phyloP scores from a whole-genome alignment of 1,284 basidiomycete genomes.

The Apiotrichum porosum region DNA sequence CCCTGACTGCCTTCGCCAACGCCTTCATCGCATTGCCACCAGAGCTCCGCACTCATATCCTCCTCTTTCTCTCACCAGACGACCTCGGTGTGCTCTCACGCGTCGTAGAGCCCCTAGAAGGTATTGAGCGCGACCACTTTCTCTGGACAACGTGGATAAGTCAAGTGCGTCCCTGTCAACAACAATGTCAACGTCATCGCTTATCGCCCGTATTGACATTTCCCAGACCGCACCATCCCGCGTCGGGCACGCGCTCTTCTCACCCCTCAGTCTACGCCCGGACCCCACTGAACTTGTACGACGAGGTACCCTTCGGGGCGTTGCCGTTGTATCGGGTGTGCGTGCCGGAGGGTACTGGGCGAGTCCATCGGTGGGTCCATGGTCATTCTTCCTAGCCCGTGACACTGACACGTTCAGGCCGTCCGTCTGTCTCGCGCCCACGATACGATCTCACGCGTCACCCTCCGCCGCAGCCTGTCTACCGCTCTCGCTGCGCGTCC shows the following conservation, averaged over 20 bases:
- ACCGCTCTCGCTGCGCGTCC: constrained; percentile 13
- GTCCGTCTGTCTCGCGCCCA: constrained; percentile 23
- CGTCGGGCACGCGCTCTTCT: constrained; percentile 20
- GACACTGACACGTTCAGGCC: no score
- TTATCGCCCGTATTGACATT: no score
- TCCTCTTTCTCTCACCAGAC: constrained; percentile 23
- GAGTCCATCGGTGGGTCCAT: constrained; percentile 18
- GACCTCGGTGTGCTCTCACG: constrained; percentile 25
- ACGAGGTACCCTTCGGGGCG: constrained; percentile 22
- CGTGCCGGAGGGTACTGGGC: constrained; percentile 19
- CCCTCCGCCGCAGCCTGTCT: constrained; percentile 14
- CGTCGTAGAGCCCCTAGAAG: constrained; percentile 15
- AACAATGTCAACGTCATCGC: no score
- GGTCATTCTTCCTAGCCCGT: no score
- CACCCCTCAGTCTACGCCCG: constrained; percentile 15
- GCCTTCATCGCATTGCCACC: constrained; percentile 18
- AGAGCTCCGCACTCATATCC: constrained; percentile 24
- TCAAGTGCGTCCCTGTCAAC: constrained; percentile 6
- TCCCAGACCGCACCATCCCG: constrained; percentile 19
- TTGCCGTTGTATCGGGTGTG: constrained; percentile 19
- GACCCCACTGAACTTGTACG: constrained; percentile 24
- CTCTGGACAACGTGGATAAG: constrained; percentile 20
- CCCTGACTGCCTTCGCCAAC: constrained; percentile 8
- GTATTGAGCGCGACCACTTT: constrained; percentile 21
- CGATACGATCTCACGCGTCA: constrained; percentile 10